Percentiles rank a stretch among this genome's conserved stretches.
Evolutionary conservation across 2,329 filamentous ascomycete species (phyloP).

Genomic region (Apiospora aurea): DNA sequence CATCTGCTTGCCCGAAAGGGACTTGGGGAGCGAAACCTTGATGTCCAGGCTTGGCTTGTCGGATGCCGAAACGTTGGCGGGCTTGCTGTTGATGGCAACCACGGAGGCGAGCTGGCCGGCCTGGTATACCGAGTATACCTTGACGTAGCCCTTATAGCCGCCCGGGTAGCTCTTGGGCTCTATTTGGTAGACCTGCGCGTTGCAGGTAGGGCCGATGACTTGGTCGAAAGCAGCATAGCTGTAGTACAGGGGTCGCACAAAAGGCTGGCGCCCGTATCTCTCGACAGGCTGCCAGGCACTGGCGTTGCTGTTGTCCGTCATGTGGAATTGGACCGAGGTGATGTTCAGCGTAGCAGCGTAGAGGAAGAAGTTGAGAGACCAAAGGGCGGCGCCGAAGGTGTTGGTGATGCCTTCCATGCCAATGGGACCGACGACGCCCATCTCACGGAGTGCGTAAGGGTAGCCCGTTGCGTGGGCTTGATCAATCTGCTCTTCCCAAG

Average conservation of each 20-base stretch:
- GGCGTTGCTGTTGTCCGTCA: slow-evolving; percentile 60
- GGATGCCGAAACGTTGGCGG: slow-evolving; percentile 47
- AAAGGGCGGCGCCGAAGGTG: slow-evolving; percentile 56
- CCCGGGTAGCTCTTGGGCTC: slow-evolving; percentile 39
- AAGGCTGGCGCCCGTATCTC: slow-evolving; percentile 47
- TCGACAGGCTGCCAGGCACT: slow-evolving; percentile 56
- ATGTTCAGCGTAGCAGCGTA: slow-evolving; percentile 56
- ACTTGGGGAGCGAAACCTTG: slow-evolving; percentile 46
- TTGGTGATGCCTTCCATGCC: slow-evolving; percentile 54
- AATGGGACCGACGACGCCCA: slow-evolving; percentile 57
- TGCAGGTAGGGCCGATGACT: slow-evolving; percentile 51
- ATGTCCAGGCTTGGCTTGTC: slow-evolving; percentile 49
- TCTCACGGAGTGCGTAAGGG: slow-evolving; percentile 58
- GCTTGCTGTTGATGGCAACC: slow-evolving; percentile 54
- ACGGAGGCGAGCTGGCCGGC: slow-evolving; percentile 49
- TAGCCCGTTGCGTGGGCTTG: slow-evolving; percentile 49
- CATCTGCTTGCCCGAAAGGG: slow-evolving; percentile 49
- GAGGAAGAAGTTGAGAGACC: slow-evolving; percentile 59
- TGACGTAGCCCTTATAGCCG: slow-evolving; percentile 49
- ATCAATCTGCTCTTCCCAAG: slow-evolving; percentile 52
- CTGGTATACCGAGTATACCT: slow-evolving; percentile 54
- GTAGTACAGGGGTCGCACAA: slow-evolving; percentile 58
- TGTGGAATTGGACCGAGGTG: slow-evolving; percentile 57
- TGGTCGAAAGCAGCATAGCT: slow-evolving; percentile 58
- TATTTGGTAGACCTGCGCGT: slow-evolving; percentile 50